Conservation (phyloP, 2,329 filamentous ascomycete species). For the Talaromyces sp. region DNA sequence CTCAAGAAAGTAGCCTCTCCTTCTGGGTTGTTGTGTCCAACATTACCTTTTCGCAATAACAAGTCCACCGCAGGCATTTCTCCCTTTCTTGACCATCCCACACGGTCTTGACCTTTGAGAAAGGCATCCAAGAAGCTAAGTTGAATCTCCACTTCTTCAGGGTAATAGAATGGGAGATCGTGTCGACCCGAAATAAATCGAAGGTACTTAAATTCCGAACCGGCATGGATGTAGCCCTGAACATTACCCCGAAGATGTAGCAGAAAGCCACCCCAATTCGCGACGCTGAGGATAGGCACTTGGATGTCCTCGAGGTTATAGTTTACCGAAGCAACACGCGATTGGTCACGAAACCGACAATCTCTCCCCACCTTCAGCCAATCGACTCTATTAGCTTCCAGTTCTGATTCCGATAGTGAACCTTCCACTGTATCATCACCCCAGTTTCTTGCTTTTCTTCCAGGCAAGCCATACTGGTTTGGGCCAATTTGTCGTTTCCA, state of each 20-base stretch:
- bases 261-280: neutral
- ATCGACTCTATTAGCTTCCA: conserved; percentile 4
- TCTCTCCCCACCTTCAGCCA: too few species aligned
- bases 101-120: conserved; percentile 58
- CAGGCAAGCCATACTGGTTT: conserved; percentile 8
- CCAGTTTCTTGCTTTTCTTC: conserved; percentile 15
- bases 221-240: neutral
- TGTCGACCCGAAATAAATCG: conserved; percentile 66
- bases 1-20: conserved; percentile 53
- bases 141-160: conserved; percentile 64
- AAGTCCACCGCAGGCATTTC: conserved; percentile 57
- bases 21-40: conserved; percentile 61
- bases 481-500: conserved; percentile 48
- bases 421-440: conserved; percentile 21
- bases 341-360: neutral
- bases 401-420: conserved; percentile 12
- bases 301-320: neutral
- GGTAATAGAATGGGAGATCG: conserved; percentile 68
- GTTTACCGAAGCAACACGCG: neutral
- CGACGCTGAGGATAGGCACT: neutral
- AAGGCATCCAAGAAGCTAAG: conserved; percentile 66
- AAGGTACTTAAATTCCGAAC: conserved; percentile 44
- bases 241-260: conserved; percentile 1
- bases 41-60: conserved; percentile 60
- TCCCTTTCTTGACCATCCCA: conserved; percentile 39